Percentiles rank a stretch among this genome's conserved stretches.
Conservation (phyloP, 148 eudicot genomes). For the Cornus controversa region DNA sequence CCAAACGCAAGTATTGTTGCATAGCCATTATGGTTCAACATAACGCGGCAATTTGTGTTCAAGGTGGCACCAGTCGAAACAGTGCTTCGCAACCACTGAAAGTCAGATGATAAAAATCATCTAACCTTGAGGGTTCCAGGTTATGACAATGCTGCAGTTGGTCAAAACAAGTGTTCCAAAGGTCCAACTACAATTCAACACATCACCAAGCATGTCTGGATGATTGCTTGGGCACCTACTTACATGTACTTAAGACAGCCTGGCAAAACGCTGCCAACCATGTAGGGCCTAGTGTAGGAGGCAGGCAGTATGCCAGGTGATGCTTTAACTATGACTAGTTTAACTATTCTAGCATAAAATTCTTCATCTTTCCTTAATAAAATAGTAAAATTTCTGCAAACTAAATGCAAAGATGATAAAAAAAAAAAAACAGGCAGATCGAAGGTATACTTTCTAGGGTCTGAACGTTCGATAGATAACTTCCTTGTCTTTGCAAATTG, state of each 20-base stretch:
- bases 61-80: not conserved
- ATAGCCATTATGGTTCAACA: not conserved
- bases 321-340: not conserved
- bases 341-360: not conserved
- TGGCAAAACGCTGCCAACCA: not conserved
- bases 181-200: not conserved
- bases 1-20: not conserved
- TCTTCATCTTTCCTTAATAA: not conserved
- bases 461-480: slow-evolving; percentile 74
- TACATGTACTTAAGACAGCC: not conserved
- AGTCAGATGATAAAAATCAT: not conserved
- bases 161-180: not conserved
- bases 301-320: not conserved
- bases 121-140: not conserved
- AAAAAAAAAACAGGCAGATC: not conserved
- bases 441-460: slow-evolving; percentile 57
- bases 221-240: not conserved
- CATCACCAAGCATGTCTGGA: not conserved
- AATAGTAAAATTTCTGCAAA: not conserved
- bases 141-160: not conserved
- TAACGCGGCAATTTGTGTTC: not conserved
- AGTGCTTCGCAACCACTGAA: not conserved
- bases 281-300: not conserved
- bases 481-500: slow-evolving; percentile 90
- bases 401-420: slow-evolving; percentile 5